phyloP scores from a whole-genome alignment of 768 basidiomycete species.

The Xerocomellus amylosporus region DNA sequence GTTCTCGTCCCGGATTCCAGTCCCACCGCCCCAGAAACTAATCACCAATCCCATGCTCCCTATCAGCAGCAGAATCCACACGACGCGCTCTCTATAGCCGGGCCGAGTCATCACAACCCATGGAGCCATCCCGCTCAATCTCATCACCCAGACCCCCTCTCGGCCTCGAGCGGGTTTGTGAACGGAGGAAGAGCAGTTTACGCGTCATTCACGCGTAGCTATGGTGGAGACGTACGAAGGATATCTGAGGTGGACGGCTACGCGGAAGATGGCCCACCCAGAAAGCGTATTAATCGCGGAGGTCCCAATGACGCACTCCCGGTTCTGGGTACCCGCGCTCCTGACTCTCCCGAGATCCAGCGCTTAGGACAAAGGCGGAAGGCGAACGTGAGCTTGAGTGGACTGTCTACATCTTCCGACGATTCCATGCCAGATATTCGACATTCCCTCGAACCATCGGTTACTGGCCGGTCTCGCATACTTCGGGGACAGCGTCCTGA shows the following conservation, averaged over 20 bases:
- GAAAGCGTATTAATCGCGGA: constrained; percentile 66
- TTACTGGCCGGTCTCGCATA: constrained; percentile 45
- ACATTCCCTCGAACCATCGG: constrained; percentile 41
- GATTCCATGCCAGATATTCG: constrained; percentile 58
- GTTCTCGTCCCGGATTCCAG: constrained; percentile 79
- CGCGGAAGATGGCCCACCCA: constrained; percentile 60
- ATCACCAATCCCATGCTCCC: constrained; percentile 39
- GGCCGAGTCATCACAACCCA: constrained; percentile 34
- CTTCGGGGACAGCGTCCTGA: constrained; percentile 45
- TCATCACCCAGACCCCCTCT: constrained; percentile 51
- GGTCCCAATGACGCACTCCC: constrained; percentile 35
- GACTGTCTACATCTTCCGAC: constrained; percentile 62
- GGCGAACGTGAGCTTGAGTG: constrained; percentile 36
- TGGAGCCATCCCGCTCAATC: constrained; percentile 38
- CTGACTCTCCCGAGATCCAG: constrained; percentile 60
- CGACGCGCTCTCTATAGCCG: constrained; percentile 45
- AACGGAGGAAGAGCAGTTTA: constrained; percentile 40
- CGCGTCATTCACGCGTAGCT: constrained; percentile 53
- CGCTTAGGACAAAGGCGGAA: constrained; percentile 50
- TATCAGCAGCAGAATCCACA: constrained; percentile 35
- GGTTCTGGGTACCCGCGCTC: constrained; percentile 22
- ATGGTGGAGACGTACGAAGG: constrained; percentile 36
- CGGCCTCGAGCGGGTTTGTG: constrained; percentile 56
- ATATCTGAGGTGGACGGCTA: constrained; percentile 38
- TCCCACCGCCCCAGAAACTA: constrained; percentile 46